Base-by-base conservation (phyloP, 2,329 filamentous ascomycete species). In the Calonectria pseudoturangicola region DNA sequence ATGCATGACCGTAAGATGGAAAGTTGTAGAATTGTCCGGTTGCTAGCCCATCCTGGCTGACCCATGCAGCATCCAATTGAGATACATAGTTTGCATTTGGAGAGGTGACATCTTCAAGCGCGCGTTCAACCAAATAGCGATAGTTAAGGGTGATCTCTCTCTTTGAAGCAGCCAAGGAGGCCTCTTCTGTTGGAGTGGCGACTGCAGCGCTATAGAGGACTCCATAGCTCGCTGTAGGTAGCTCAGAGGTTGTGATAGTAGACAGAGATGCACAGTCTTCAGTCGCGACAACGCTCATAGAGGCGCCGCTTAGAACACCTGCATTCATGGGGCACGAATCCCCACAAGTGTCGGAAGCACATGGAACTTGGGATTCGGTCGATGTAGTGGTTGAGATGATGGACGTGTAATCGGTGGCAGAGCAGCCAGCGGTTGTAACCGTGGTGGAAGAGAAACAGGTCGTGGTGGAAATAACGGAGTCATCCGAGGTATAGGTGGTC, bases 21-120 rank as follows among this genome's bases (percentile, higher is more conserved):
- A 56, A 75, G 43, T 18, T 7, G 16, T 68, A 79, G 66, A 70
- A 78, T 0, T 68, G 60, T 0, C 76, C 76, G 18, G 74, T 66
- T 0, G 71, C 66, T 0, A 43, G 25, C 25, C 76, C 76, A 1
- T 12, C 9, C 15, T 78, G 76, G 18, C 60, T 68, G 0, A 79
- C 75, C 76, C 76, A 78, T 1, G 30, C 0, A 0, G 76, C 72
- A 0, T 4, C 39, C 12, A 78, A 47, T 1, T 47, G 33, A 0
- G 43, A 21, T 15, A 78, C 58, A 3, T 78, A 78, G 21, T 30
- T 21, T 15, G 74, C 58, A 10, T 78, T 71, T 0, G 71, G 76
- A 10, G 71, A 27, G 1, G 36, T 67, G 10, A 75, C 66, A 28
- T 75, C 65, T 2, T 25, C n/a, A 13, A 77, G 73, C 0, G 27